These are phyloP conservation scores for Boletus vermiculosoides DNA, from an alignment of 768 basidiomycete species.

Conservation along the genomic window DNA sequence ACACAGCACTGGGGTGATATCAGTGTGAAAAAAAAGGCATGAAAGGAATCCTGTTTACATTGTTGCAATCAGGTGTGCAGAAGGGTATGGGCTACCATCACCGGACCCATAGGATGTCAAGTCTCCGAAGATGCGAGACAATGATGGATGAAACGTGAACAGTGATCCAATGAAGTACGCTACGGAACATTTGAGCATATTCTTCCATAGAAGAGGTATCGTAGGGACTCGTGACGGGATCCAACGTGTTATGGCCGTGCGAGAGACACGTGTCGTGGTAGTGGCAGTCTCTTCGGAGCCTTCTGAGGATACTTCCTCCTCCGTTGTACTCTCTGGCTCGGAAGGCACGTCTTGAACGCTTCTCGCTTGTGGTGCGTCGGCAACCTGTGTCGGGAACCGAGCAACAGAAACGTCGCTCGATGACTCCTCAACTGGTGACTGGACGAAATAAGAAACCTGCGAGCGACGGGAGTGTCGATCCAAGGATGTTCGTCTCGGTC, in stretches of 20 bases:
- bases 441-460: neutral
- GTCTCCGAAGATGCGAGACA: constrained; percentile 70
- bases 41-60: constrained; percentile 45
- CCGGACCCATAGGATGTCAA: constrained; percentile 50
- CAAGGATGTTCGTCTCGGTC: constrained; percentile 6
- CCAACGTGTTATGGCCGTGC: constrained; percentile 6
- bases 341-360: neutral
- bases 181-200: constrained; percentile 86
- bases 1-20: constrained; percentile 57
- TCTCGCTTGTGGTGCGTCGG: neutral
- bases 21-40: neutral
- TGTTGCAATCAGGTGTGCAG: constrained; percentile 91
- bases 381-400: neutral
- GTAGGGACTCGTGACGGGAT: constrained; percentile 30
- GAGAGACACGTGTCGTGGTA: constrained; percentile 8
- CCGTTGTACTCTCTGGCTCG: neutral
- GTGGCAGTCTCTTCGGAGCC: constrained; percentile 13
- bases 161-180: constrained; percentile 88
- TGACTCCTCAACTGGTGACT: constrained; percentile 2
- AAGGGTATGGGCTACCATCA: constrained; percentile 58
- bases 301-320: constrained; percentile 16
- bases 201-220: constrained; percentile 55
- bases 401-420: neutral
- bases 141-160: constrained; percentile 83
- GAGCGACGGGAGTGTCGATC: neutral